Percentiles rank a stretch among this genome's conserved stretches.
These are phyloP conservation scores for Usnea hakonensis DNA, from an alignment of 495 filamentous ascomycete genomes.

Conservation along the genomic window DNA sequence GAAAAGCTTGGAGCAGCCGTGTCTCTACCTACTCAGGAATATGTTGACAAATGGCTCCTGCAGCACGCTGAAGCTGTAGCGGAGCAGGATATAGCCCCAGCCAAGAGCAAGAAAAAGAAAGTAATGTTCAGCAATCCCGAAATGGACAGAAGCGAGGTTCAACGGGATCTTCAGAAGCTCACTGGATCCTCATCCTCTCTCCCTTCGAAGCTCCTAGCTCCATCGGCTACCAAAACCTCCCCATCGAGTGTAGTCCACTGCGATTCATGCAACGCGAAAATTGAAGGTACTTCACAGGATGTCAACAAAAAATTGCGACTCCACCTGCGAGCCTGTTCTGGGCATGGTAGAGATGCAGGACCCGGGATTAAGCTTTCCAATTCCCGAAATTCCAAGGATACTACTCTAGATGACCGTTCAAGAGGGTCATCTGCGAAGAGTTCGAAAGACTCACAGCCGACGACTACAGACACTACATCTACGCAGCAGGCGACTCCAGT, in stretches of 20 bases:
- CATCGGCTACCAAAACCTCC: background rate
- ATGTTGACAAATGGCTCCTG: background rate
- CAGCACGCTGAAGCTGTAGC: slow-evolving; percentile 1
- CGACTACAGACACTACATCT: background rate
- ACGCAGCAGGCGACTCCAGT: background rate
- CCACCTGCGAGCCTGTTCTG: background rate
- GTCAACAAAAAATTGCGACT: background rate
- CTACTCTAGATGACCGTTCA: background rate
- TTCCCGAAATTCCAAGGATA: background rate
- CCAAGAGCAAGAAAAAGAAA: background rate
- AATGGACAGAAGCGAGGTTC: background rate
- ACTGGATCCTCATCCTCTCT: background rate
- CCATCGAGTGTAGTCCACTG: background rate
- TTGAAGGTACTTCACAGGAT: background rate
- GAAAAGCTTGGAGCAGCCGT: background rate
- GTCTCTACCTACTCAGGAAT: slow-evolving; percentile 1
- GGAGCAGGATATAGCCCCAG: background rate
- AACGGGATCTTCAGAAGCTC: background rate
- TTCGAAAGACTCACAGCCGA: background rate
- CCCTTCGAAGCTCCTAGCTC: too few relatives aligned
- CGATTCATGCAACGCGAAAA: background rate
- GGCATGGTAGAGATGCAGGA: background rate
- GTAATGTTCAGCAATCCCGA: background rate
- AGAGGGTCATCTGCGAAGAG: background rate
- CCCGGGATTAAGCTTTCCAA: background rate